These are phyloP conservation scores for Fusarium avenaceum DNA, from an alignment of 2,329 filamentous ascomycete genomes.

Conservation along the genomic window DNA sequence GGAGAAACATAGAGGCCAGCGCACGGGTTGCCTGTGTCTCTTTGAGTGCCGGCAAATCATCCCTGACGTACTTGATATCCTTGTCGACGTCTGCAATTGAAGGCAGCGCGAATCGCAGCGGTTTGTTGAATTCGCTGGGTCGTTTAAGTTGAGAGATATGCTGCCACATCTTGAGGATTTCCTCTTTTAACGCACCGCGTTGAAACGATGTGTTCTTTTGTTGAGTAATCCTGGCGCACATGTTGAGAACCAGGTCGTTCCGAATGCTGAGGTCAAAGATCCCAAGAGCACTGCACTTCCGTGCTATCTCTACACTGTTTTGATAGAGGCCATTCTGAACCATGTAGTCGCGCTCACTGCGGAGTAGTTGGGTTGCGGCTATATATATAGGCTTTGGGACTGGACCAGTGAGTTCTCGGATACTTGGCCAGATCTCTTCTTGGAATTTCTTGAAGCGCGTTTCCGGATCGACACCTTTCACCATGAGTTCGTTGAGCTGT, in stretches of 20 bases:
- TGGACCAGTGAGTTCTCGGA: slow-evolving; percentile 46
- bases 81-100: slow-evolving; percentile 47
- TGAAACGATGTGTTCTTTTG: slow-evolving; percentile 24
- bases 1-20: slow-evolving; percentile 52
- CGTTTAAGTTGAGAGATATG: slow-evolving; percentile 55
- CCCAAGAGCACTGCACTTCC: slow-evolving; percentile 46
- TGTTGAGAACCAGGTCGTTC: slow-evolving; percentile 52
- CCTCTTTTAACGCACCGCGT: slow-evolving; percentile 43
- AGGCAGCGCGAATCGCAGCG: slow-evolving; percentile 51
- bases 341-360: slow-evolving; percentile 33
- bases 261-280: slow-evolving; percentile 48
- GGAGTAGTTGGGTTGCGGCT: slow-evolving; percentile 42
- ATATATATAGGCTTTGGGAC: slow-evolving; percentile 51
- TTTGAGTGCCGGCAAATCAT: not conserved
- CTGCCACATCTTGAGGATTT: slow-evolving; percentile 55
- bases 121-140: slow-evolving; percentile 40
- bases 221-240: slow-evolving; percentile 49
- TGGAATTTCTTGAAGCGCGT: slow-evolving; percentile 48
- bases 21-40: slow-evolving; percentile 34
- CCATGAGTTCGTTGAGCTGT: slow-evolving; percentile 48
- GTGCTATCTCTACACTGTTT: slow-evolving; percentile 46
- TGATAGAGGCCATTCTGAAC: slow-evolving; percentile 30
- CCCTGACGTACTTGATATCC: slow-evolving; percentile 22
- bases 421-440: slow-evolving; percentile 50
- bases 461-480: slow-evolving; percentile 11